Conservation (phyloP, 2,329 filamentous ascomycete genomes). For the Xylaria multiplex region DNA sequence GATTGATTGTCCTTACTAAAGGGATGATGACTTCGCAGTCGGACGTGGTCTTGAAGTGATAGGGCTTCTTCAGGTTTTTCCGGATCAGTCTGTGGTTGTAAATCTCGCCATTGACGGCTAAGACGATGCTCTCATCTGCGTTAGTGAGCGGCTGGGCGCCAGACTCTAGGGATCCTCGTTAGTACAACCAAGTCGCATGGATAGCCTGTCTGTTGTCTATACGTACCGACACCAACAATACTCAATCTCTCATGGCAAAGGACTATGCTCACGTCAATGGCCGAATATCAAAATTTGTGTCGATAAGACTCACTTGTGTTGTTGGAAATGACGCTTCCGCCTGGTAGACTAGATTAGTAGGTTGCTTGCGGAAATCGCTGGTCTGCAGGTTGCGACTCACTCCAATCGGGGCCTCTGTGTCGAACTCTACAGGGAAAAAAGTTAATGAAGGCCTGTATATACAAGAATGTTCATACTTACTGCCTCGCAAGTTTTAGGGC, state of each 20-base stretch:
- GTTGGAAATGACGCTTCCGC: slow-evolving; percentile 88
- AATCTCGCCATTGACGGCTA: slow-evolving; percentile 99
- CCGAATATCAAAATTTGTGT: slow-evolving; percentile 18
- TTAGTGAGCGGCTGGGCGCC: slow-evolving; percentile 96
- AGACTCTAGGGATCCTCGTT: slow-evolving; percentile 69
- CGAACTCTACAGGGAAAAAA: slow-evolving; percentile 73
- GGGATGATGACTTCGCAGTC: slow-evolving; percentile 99
- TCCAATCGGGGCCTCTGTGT: slow-evolving; percentile 98
- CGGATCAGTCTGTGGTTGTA: slow-evolving; percentile 98
- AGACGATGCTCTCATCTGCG: slow-evolving; percentile 84
- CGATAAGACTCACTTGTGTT: slow-evolving; percentile 77
- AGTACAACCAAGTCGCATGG: slow-evolving; percentile 4
- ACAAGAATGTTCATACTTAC: slow-evolving; percentile 64
- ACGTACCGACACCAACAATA: slow-evolving; percentile 94
- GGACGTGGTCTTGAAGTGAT: slow-evolving; percentile 98
- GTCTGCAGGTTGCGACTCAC: slow-evolving; percentile 67
- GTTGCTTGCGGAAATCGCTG: slow-evolving; percentile 41
- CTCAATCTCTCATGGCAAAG: slow-evolving; percentile 97
- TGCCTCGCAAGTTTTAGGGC: slow-evolving; percentile 93
- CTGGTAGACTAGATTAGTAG: slow-evolving; percentile 56
- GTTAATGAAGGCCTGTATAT: slow-evolving; percentile 50
- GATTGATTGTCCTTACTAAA: slow-evolving; percentile 68
- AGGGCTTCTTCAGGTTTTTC: slow-evolving; percentile 82
- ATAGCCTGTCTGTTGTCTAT: slow-evolving; percentile 21
- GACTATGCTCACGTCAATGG: slow-evolving; percentile 64